Base-by-base conservation (phyloP, 768 basidiomycete genomes). In the Serendipita sp. region DNA sequence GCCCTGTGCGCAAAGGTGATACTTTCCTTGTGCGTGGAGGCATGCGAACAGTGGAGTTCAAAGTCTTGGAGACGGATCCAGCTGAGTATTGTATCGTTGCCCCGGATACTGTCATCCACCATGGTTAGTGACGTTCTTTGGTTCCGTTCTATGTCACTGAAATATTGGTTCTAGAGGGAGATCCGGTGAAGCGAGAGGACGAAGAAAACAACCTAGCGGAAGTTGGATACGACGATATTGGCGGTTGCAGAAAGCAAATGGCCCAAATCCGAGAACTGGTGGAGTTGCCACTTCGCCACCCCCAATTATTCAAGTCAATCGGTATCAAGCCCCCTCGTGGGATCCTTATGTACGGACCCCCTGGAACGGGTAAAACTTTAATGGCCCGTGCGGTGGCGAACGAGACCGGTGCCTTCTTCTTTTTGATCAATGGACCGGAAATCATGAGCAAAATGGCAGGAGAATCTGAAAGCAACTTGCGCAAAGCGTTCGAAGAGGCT, bases 361-460 rank as follows among this genome's bases (percentile, higher is more conserved):
- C 95, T 38, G 96, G 96, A 80, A 98, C 95, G 23, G 96, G 96
- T 81, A 99, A 98, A 79, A 98, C 96, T 3, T 83, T 99, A 69
- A 99, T 99, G 95, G 96, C 96, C 63, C 87, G 96, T 70, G 96
- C 96, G 4, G 96, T 99, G 54, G 96, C 96, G 68, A 99, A 99
- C 74, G 96, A 99, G 77, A 99, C 96, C 32, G 96, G 96, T 60
- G 96, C 96, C 15, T 99, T 99, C 84, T 99, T 99, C 83, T 99
- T 99, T 86, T 78, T 98, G 62, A 99, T 99, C 78, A 99, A 98
- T 72, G 96, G 96, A 64, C 96, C 96, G 63, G 96, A 99, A 76
- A 98, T 99, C 74, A 99, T 99, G 96, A 91, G 88, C 70, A 98
- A 99, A 81, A 99, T 99, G 96, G 96, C 96, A 63, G 96, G 96